A percentile compares a stretch with the other conserved stretches of the same genome.
phyloP scores from a whole-genome alignment of 2,329 filamentous ascomycete genomes.

The Fusarium tuaranense region DNA sequence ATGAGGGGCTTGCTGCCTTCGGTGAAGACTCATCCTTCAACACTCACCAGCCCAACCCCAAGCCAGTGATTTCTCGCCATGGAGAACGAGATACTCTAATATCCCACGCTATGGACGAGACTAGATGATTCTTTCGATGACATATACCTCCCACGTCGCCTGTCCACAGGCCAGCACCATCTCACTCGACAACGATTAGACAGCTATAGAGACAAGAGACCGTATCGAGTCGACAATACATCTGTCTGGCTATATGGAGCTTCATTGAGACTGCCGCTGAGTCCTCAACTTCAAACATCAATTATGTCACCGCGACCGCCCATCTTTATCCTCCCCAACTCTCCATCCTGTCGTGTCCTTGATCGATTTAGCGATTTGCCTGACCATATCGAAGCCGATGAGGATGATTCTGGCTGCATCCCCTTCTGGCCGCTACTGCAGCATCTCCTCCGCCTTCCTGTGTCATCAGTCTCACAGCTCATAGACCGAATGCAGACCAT shows the following conservation, averaged over 20 bases:
- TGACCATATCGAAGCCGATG: slow-evolving; percentile 24
- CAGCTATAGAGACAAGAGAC: neutral
- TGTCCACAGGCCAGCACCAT: neutral
- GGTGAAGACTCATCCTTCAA: neutral
- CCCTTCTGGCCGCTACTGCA: slow-evolving; percentile 44
- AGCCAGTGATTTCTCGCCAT: too few species aligned
- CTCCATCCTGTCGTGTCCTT: slow-evolving; percentile 32
- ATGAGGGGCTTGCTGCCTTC: neutral
- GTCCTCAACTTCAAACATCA: neutral
- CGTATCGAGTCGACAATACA: too few species aligned
- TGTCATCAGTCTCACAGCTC: slow-evolving; percentile 23
- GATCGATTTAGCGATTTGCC: slow-evolving; percentile 49
- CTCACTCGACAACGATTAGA: neutral
- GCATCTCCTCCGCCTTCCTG: slow-evolving; percentile 31
- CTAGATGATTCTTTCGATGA: too few species aligned
- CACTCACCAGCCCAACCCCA: neutral
- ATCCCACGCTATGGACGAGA: too few species aligned
- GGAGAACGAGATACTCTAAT: too few species aligned
- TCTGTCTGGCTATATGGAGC: neutral
- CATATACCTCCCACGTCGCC: too few species aligned
- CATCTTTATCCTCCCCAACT: slow-evolving; percentile 37
- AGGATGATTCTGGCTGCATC: slow-evolving; percentile 40
- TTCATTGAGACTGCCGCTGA: neutral
- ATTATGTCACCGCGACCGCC: slow-evolving; percentile 23
- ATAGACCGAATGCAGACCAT: slow-evolving; percentile 47